Conservation (phyloP, 2,329 filamentous ascomycete species). For the Trichoderma guizhouense region DNA sequence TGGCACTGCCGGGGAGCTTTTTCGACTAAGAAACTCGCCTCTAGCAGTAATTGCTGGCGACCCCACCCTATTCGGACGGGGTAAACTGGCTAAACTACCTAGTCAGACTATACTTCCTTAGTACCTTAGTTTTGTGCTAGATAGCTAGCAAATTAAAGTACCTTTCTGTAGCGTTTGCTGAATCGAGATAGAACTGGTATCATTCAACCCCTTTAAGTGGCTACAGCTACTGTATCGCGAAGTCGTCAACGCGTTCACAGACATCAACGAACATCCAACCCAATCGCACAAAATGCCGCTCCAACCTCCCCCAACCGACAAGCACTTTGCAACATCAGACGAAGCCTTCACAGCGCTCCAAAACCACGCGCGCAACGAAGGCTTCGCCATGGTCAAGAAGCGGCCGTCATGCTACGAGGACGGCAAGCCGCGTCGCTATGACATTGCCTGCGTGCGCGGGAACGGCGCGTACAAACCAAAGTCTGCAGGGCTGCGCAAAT, state of each 20-base stretch:
- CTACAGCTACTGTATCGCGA: not conserved
- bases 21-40: not conserved
- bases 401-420: not conserved
- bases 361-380: not conserved
- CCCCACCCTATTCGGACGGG: not conserved
- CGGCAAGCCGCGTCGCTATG: slow-evolving; percentile 1
- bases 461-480: not conserved
- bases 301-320: not conserved
- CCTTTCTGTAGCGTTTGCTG: not conserved
- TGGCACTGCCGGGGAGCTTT: not conserved
- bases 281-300: not conserved
- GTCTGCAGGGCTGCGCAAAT: not conserved
- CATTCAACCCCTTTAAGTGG: not conserved
- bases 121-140: no score
- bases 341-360: not conserved
- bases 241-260: not conserved
- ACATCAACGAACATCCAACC: not conserved
- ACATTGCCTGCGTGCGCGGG: slow-evolving; percentile 5
- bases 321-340: not conserved
- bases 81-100: not conserved
- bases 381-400: slow-evolving; percentile 6
- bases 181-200: not conserved
- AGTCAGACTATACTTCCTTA: not conserved
- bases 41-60: not conserved
- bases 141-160: not conserved